phyloP scores from a whole-genome alignment of 805 yeast genomes.

The Candida ponderosae region DNA sequence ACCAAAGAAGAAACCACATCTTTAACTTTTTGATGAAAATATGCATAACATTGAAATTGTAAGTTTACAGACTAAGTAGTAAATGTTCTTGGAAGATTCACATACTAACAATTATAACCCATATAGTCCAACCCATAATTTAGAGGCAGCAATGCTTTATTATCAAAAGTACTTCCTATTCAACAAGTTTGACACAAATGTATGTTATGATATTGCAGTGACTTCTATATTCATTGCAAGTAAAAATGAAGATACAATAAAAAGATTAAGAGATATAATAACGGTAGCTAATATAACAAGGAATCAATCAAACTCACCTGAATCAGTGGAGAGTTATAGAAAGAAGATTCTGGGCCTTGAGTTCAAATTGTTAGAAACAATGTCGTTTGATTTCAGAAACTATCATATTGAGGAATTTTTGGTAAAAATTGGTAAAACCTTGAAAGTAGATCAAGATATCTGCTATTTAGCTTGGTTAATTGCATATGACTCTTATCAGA shows the following conservation, averaged over 20 bases:
- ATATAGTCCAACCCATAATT: constrained; percentile 48
- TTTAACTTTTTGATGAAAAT: constrained; percentile 47
- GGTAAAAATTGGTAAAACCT: constrained; percentile 49
- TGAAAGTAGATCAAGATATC: constrained; percentile 35
- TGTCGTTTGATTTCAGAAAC: constrained; percentile 73
- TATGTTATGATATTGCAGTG: constrained; percentile 56
- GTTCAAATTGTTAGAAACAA: constrained; percentile 64
- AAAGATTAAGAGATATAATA: constrained; percentile 59
- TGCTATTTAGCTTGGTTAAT: constrained; percentile 66
- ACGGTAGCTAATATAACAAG: constrained; percentile 28
- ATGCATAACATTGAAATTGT: constrained; percentile 43
- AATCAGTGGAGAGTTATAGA: constrained; percentile 44
- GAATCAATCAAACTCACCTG: constrained; percentile 18
- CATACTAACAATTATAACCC: too few relatives aligned
- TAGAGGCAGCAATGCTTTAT: constrained; percentile 64
- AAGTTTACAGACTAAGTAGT: not conserved
- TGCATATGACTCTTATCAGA: constrained; percentile 62
- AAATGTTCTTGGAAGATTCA: too few relatives aligned
- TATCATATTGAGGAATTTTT: constrained; percentile 61
- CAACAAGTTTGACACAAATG: constrained; percentile 47
- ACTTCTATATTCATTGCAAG: constrained; percentile 64
- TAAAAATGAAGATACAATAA: constrained; percentile 79
- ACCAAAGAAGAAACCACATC: constrained; percentile 44
- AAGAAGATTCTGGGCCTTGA: constrained; percentile 54
- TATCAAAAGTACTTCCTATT: constrained; percentile 66